Conservation (phyloP, 169 alveolate species). For the Plasmodium relictum region DNA sequence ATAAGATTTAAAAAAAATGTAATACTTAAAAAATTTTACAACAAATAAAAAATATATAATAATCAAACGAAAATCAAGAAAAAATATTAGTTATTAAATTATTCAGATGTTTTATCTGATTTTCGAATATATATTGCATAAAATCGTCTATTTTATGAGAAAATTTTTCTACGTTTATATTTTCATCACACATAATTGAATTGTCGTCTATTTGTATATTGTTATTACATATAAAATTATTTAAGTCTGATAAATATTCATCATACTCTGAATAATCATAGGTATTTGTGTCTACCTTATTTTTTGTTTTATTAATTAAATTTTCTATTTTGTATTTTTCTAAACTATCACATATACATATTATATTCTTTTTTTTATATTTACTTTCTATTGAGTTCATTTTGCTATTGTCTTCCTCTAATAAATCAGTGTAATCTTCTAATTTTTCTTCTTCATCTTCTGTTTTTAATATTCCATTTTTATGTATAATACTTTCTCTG, state of each 20-base stretch:
- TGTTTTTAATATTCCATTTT: too few species aligned
- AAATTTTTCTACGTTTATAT: conserved; percentile 14
- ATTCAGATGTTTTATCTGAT: conserved; percentile 38
- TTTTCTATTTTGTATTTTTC: conserved; percentile 16
- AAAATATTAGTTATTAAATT: conserved; percentile 21
- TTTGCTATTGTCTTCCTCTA: background rate
- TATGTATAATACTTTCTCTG: too few species aligned
- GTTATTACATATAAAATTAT: conserved; percentile 8
- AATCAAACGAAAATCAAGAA: conserved; percentile 11
- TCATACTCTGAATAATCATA: background rate
- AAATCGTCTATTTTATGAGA: conserved; percentile 30
- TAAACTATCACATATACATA: conserved; percentile 20
- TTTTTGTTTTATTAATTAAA: conserved; percentile 4
- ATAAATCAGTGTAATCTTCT: background rate
- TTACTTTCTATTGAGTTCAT: too few species aligned
- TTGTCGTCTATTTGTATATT: background rate
- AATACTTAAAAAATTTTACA: too few species aligned
- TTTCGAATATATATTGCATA: conserved; percentile 30
- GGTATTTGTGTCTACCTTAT: background rate
- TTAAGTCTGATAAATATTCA: background rate
- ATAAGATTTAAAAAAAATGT: too few species aligned
- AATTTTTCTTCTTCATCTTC: too few species aligned
- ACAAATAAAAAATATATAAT: too few species aligned
- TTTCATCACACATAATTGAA: background rate
- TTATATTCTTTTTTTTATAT: background rate